Evolutionary conservation across 1,284 basidiomycete species (phyloP).

Genomic region (Tilletia indica): DNA sequence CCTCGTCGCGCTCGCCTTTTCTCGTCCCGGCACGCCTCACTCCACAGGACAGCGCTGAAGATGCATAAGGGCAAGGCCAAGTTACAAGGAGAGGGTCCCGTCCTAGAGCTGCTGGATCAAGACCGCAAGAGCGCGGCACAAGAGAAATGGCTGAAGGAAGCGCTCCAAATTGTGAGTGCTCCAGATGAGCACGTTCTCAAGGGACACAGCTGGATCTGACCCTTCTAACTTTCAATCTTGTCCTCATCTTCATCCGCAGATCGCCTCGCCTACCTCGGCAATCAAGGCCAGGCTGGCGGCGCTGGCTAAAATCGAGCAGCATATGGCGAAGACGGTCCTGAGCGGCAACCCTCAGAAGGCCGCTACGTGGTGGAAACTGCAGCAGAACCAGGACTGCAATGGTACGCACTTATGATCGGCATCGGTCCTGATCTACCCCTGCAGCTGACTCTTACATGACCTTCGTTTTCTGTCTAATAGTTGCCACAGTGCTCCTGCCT

Average conservation of each 20-base stretch:
- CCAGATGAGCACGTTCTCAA: background rate
- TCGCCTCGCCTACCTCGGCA: background rate
- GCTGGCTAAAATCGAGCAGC: slow-evolving; percentile 10
- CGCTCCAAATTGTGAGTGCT: slow-evolving; percentile 9
- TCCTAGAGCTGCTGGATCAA: background rate
- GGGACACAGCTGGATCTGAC: too few relatives aligned
- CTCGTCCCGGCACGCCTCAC: too few relatives aligned
- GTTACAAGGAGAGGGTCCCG: background rate
- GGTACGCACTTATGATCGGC: background rate
- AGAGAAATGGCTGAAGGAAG: slow-evolving; percentile 9
- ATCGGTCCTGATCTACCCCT: background rate
- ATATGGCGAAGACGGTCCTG: background rate
- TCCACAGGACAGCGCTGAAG: background rate
- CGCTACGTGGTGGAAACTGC: slow-evolving; percentile 5
- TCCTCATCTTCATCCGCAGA: background rate
- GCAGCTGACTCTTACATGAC: background rate
- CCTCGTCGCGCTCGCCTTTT: background rate
- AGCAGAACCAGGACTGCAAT: slow-evolving; percentile 1
- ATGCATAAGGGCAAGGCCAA: slow-evolving; percentile 4
- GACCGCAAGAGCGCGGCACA: background rate
- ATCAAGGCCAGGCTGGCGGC: background rate
- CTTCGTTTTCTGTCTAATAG: background rate
- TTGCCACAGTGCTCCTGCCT: background rate
- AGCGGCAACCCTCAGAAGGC: slow-evolving; percentile 5
- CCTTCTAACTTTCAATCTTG: too few relatives aligned